Conservation (phyloP, 495 filamentous ascomycete species). For the Talaromyces adpressus region DNA sequence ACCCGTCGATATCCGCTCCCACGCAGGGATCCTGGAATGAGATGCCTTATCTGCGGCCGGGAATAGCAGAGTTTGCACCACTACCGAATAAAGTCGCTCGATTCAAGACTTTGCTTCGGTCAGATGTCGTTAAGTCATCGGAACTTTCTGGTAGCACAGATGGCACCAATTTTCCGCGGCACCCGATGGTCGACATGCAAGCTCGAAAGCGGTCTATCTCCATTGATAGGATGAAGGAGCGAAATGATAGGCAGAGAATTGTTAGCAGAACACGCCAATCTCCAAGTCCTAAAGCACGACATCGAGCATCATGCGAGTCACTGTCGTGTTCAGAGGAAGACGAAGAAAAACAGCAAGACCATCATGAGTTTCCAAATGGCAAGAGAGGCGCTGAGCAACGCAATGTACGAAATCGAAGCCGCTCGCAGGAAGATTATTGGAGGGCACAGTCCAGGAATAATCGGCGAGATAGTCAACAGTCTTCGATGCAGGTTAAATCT, state of each 20-base stretch:
- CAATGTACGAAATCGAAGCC: background rate
- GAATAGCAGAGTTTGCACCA: background rate
- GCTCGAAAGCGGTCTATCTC: constrained; percentile 1
- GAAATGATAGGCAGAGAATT: background rate
- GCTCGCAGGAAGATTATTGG: background rate
- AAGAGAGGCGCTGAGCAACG: background rate
- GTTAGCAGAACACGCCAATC: background rate
- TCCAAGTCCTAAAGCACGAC: background rate
- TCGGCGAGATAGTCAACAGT: background rate
- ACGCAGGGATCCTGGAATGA: constrained; percentile 40
- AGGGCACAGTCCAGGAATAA: too few species aligned
- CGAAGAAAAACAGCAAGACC: background rate
- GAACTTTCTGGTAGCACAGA: background rate
- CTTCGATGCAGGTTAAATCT: background rate
- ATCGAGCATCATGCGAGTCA: background rate
- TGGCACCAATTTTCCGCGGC: background rate
- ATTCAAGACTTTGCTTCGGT: constrained; percentile 1
- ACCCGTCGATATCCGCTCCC: constrained; percentile 34
- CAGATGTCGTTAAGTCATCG: background rate
- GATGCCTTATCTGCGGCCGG: background rate
- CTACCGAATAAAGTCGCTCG: background rate
- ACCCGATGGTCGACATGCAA: constrained; percentile 1
- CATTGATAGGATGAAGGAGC: background rate
- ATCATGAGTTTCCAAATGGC: background rate
- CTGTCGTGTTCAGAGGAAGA: constrained; percentile 6